Conservation (phyloP, 306 rosid species). For the Ormosia emarginata region DNA sequence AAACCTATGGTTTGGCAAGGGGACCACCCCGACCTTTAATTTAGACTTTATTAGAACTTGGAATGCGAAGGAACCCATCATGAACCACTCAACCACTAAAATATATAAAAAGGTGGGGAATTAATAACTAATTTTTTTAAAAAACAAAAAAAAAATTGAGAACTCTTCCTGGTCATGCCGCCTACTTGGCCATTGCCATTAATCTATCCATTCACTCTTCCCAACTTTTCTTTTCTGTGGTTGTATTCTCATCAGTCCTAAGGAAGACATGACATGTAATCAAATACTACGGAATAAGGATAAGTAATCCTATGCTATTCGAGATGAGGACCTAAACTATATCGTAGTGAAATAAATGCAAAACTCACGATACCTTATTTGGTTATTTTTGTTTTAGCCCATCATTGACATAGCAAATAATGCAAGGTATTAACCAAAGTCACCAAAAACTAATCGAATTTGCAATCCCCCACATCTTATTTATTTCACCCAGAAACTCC, state of each 20-base stretch:
- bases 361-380: background rate
- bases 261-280: background rate
- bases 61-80: slow-evolving; percentile 30
- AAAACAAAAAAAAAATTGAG: background rate
- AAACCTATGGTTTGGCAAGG: slow-evolving; percentile 18
- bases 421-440: background rate
- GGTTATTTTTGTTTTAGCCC: background rate
- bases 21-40: slow-evolving; percentile 44
- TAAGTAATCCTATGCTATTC: background rate
- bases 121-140: background rate
- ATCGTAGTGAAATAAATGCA: background rate
- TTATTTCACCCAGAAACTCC: background rate
- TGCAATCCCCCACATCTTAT: background rate
- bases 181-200: slow-evolving; percentile 19
- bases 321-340: no score
- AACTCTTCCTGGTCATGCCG: slow-evolving; percentile 16
- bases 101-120: slow-evolving; percentile 2
- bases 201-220: background rate
- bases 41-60: slow-evolving; percentile 6
- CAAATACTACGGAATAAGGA: background rate
- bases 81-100: slow-evolving; percentile 35
- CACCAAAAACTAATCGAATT: background rate
- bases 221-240: background rate
- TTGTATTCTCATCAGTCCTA: background rate
- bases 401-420: background rate